Evolutionary conservation across 371 early-diverging fungal genomes (phyloP), one percentile per base, ranked within the genome.

Genomic region (Apophysomyces trapeziformis): DNA sequence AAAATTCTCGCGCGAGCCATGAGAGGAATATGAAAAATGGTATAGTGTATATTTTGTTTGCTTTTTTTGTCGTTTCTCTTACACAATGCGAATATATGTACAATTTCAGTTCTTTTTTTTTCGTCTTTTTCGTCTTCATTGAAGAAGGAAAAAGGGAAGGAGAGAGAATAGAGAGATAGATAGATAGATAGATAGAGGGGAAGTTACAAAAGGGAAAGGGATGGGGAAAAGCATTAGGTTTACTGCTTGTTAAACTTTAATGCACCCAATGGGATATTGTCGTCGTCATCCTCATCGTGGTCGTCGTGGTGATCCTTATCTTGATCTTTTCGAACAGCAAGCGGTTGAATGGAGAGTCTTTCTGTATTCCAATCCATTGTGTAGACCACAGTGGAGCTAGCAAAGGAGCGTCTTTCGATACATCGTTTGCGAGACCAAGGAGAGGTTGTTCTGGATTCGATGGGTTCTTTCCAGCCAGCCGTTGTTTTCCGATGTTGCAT

Each of bases 241-340:
- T 50, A 50, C 54, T 50, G 54, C 54, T 21, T 50, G 54, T 50
- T 18, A 21, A 50, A 50, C 54, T 50, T 50, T 50, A 50, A 50
- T 50, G 54, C 21, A 50, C 54, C 54, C 8, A 50, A 26, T 50
- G 54, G 54, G 21, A 50, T 21, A 50, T 50, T 11, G 21, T 50
- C 54, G 32, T 50, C 54, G 7, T 47, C 47, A 9, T 47, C 47
- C 54, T 50, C 54, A n/a, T 50, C 54, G 32, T 26, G 32, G 32
- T 26, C 32, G 3, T 26, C 32, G 32, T 26, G 32, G 46, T 45
- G n/a, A 45, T 45, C 46, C 13, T 45, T 18, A 45, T 45, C 13
- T 26, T 26, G 32, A 21, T 21, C 8, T 16, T 50, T 50, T 8
- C 9, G 54, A 21, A 50, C 21, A 21, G 54, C 54, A 16, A 50